Conservation (phyloP, 768 basidiomycete species). For the Panus rudis region DNA sequence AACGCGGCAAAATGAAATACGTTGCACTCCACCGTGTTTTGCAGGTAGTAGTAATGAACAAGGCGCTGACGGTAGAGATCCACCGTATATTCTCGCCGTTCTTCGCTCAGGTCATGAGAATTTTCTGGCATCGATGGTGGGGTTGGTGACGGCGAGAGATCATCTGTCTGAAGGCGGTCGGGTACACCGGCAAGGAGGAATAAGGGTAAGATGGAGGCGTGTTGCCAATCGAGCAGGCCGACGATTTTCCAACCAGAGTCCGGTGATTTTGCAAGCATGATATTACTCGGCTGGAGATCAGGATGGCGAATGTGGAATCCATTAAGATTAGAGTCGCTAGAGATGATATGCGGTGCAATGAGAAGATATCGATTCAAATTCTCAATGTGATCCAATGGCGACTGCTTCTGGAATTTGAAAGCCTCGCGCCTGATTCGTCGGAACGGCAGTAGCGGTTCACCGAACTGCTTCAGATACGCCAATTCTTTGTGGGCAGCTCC, state of each 20-base stretch:
- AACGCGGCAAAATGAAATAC: constrained; percentile 13
- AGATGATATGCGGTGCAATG: constrained; percentile 39
- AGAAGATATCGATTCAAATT: constrained; percentile 42
- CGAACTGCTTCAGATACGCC: constrained; percentile 41
- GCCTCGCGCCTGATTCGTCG: constrained; percentile 33
- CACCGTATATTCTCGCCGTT: constrained; percentile 10
- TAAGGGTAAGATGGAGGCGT: constrained; percentile 18
- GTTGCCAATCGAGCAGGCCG: constrained; percentile 23
- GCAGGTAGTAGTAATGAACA: constrained; percentile 21
- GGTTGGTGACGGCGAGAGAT: constrained; percentile 13
- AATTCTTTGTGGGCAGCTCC: constrained; percentile 39
- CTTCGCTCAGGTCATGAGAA: constrained; percentile 12
- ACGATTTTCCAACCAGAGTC: constrained; percentile 14
- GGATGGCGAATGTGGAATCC: constrained; percentile 42
- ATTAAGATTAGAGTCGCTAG: constrained; percentile 31
- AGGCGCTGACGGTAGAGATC: constrained; percentile 17
- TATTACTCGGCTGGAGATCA: constrained; percentile 33
- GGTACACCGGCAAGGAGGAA: constrained; percentile 20
- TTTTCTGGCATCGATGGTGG: constrained; percentile 17
- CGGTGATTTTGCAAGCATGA: constrained; percentile 16
- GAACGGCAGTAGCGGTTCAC: constrained; percentile 39
- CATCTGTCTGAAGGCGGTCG: constrained; percentile 18
- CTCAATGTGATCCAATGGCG: constrained; percentile 37
- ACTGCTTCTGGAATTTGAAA: constrained; percentile 39
- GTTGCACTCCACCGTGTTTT: constrained; percentile 17